These are phyloP conservation scores for Diaporthe sp. DNA, from an alignment of 2,329 filamentous ascomycete genomes.

Conservation along the genomic window DNA sequence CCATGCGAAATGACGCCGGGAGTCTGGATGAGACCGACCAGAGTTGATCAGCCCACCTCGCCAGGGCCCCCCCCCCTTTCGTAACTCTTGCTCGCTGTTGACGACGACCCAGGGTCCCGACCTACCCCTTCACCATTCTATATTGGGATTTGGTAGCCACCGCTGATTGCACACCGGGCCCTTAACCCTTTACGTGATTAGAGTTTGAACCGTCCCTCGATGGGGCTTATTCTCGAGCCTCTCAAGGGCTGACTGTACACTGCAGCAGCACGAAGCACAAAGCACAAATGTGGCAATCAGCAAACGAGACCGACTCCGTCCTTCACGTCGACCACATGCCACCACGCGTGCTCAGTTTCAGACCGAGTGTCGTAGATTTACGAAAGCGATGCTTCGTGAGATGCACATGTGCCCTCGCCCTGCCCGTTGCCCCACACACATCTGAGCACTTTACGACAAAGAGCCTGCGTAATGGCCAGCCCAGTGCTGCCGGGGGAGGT, in stretches of 20 bases:
- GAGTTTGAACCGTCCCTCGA: neutral
- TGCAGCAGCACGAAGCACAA: neutral
- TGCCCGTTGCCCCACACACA: conserved; percentile 11
- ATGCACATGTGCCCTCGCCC: neutral
- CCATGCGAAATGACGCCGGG: neutral
- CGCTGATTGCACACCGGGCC: neutral
- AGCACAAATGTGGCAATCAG: neutral
- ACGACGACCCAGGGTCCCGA: neutral
- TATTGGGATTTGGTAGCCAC: neutral
- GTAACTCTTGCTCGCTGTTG: neutral
- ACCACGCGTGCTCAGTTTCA: neutral
- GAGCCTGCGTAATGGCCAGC: neutral
- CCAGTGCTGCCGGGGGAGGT: neutral
- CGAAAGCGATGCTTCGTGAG: conserved; percentile 6
- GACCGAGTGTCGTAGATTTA: neutral
- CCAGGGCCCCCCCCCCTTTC: neutral
- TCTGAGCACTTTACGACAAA: neutral
- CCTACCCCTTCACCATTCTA: neutral
- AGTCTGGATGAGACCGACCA: neutral
- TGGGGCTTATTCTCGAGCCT: conserved; percentile 16
- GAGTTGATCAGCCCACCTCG: neutral
- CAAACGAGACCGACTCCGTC: neutral
- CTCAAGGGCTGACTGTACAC: conserved; percentile 7
- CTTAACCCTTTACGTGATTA: neutral
- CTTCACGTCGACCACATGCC: neutral